These are phyloP conservation scores for Fusarium multiceps DNA, from an alignment of 2,329 filamentous ascomycete species.

Conservation along the genomic window DNA sequence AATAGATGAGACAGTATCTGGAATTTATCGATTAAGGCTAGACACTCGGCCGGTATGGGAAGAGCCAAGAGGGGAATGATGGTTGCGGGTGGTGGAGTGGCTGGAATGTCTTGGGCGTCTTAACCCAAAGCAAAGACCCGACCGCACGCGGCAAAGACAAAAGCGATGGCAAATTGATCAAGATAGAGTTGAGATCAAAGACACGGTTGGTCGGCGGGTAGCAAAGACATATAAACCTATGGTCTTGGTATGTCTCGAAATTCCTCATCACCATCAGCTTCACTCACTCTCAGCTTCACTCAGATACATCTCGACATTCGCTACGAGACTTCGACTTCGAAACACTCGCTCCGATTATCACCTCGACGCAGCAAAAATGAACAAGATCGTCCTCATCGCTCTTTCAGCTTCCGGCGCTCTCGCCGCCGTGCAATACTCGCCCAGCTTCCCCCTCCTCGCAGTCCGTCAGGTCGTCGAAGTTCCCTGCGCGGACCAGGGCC, in stretches of 20 bases:
- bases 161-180: not conserved
- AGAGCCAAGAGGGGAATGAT: slow-evolving; percentile 16
- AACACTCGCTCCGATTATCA: slow-evolving; percentile 7
- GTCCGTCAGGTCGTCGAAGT: slow-evolving; percentile 40
- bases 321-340: not conserved
- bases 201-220: not conserved
- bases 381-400: slow-evolving; percentile 42
- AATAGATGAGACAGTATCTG: not conserved
- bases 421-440: slow-evolving; percentile 25
- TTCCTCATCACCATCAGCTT: not conserved
- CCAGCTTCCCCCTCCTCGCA: slow-evolving; percentile 27
- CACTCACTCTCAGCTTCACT: slow-evolving; percentile 2
- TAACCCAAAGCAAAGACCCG: slow-evolving; percentile 15
- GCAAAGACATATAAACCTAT: slow-evolving; percentile 17
- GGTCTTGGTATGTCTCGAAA: slow-evolving; percentile 16
- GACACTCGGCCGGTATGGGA: not conserved
- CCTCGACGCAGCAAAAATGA: slow-evolving; percentile 18
- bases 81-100: slow-evolving; percentile 27
- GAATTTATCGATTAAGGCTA: not conserved
- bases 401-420: slow-evolving; percentile 37
- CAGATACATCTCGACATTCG: not conserved
- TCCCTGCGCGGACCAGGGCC: slow-evolving; percentile 39
- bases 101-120: slow-evolving; percentile 36
- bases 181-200: not conserved
- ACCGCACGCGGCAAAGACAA: slow-evolving; percentile 18